Evolutionary conservation across 2,329 filamentous ascomycete species (phyloP).

Genomic region (Colletotrichum sp.): DNA sequence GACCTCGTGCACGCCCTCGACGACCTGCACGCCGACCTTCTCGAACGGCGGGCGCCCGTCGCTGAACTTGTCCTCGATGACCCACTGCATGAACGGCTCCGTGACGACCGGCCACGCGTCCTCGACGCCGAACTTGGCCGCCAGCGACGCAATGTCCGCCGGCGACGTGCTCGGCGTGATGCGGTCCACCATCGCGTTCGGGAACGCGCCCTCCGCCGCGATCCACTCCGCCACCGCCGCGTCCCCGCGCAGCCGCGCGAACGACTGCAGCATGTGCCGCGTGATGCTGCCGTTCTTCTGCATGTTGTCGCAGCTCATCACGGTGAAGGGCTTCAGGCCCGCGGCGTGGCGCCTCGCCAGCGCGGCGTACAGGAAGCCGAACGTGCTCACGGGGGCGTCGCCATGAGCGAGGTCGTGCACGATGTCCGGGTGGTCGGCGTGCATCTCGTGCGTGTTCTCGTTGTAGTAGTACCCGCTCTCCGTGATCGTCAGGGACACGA

Average conservation of each 20-base stretch:
- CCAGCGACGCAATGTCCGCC: conserved; percentile 48
- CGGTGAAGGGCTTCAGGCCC: conserved; percentile 57
- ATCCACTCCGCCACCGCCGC: conserved; percentile 56
- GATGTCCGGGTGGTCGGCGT: conserved; percentile 53
- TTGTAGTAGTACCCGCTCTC: conserved; percentile 64
- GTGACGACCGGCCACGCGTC: conserved; percentile 60
- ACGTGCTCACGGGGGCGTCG: conserved; percentile 49
- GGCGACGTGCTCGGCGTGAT: conserved; percentile 56
- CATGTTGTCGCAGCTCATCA: conserved; percentile 62
- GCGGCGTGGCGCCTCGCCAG: conserved; percentile 47
- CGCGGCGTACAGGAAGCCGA: conserved; percentile 58
- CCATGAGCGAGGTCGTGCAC: conserved; percentile 51
- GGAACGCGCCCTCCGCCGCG: conserved; percentile 50
- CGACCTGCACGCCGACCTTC: conserved; percentile 57
- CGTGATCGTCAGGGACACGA: conserved; percentile 60
- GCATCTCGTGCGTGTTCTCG: conserved; percentile 60
- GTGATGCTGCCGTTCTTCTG: conserved; percentile 61
- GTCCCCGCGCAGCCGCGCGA: conserved; percentile 48
- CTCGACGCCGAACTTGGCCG: conserved; percentile 49
- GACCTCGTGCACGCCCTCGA: conserved; percentile 54
- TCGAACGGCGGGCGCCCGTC: conserved; percentile 57
- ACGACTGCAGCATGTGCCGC: conserved; percentile 54
- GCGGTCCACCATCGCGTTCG: conserved; percentile 61
- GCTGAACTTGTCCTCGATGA: conserved; percentile 56
- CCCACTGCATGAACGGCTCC: conserved; percentile 61